Evolutionary conservation across 805 yeast species (phyloP).

Genomic region (Torulaspora maleeae): DNA sequence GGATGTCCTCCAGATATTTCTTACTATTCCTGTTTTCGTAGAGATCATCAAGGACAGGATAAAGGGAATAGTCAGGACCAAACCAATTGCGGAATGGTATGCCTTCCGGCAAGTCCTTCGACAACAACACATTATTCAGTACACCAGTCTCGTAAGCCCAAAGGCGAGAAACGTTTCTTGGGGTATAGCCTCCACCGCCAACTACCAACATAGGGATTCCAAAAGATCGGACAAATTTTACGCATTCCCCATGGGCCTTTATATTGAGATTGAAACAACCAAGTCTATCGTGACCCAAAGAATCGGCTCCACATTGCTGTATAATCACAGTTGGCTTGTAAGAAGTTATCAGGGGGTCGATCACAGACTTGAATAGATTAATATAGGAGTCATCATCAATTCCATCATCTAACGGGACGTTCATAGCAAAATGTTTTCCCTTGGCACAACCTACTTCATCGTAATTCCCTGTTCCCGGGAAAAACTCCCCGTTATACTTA

Average conservation of each 20-base stretch:
- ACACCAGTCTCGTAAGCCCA: constrained; percentile 95
- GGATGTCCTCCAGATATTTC: constrained; percentile 75
- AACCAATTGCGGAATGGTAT: constrained; percentile 78
- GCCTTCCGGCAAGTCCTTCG: constrained; percentile 65
- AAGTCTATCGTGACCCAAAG: constrained; percentile 88
- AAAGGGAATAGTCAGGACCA: constrained; percentile 87
- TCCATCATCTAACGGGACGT: constrained; percentile 87
- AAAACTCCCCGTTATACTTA: constrained; percentile 82
- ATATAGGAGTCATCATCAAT: constrained; percentile 74
- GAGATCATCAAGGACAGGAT: constrained; percentile 74
- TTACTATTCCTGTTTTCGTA: constrained; percentile 83
- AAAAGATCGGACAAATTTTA: constrained; percentile 77
- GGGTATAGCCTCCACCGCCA: constrained; percentile 99
- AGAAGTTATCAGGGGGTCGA: constrained; percentile 81
- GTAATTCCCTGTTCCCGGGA: constrained; percentile 89
- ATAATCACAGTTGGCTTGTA: constrained; percentile 95
- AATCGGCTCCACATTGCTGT: constrained; percentile 98
- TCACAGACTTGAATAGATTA: constrained; percentile 54
- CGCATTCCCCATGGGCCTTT: constrained; percentile 94
- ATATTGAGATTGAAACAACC: constrained; percentile 95
- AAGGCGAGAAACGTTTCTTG: constrained; percentile 90
- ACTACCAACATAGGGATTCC: constrained; percentile 87
- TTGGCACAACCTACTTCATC: constrained; percentile 79
- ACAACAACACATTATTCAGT: constrained; percentile 71
- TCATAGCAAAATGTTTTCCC: constrained; percentile 78